Conservation (phyloP, 179 eudicot species). For the Nepenthes alata region DNA sequence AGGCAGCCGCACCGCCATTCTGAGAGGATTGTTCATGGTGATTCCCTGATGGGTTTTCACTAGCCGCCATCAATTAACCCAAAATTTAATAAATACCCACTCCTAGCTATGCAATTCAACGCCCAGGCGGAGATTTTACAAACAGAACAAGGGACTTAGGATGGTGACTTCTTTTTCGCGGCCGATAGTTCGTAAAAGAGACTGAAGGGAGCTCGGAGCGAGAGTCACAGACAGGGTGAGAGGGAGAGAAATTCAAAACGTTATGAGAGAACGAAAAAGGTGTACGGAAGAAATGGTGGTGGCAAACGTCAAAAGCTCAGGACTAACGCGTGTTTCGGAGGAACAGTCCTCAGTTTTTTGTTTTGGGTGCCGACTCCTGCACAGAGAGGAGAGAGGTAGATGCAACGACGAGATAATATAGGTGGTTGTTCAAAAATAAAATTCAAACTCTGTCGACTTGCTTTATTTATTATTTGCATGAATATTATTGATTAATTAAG, state of each 20-base stretch:
- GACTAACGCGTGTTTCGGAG: too few species aligned
- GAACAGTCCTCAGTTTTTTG: too few species aligned
- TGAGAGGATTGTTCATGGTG: constrained; percentile 19
- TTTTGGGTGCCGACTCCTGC: too few species aligned
- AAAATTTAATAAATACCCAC: neutral
- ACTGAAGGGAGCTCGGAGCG: neutral
- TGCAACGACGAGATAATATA: too few species aligned
- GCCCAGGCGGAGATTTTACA: neutral
- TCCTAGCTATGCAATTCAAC: constrained; percentile 15
- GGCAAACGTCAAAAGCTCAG: too few species aligned
- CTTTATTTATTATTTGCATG: too few species aligned
- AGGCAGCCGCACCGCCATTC: constrained; percentile 9
- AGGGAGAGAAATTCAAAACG: neutral
- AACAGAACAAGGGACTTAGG: neutral
- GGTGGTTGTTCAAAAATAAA: too few species aligned
- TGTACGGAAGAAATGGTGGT: neutral
- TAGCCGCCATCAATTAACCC: constrained; percentile 18
- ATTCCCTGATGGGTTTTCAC: constrained; percentile 24
- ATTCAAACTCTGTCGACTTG: too few species aligned
- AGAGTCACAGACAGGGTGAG: neutral
- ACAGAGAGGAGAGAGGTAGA: too few species aligned
- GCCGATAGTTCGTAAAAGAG: neutral
- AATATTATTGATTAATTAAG: too few species aligned
- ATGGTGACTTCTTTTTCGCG: neutral
- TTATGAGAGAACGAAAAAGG: neutral